Base-by-base conservation (phyloP, 768 basidiomycete genomes). In the Suillus sp. region DNA sequence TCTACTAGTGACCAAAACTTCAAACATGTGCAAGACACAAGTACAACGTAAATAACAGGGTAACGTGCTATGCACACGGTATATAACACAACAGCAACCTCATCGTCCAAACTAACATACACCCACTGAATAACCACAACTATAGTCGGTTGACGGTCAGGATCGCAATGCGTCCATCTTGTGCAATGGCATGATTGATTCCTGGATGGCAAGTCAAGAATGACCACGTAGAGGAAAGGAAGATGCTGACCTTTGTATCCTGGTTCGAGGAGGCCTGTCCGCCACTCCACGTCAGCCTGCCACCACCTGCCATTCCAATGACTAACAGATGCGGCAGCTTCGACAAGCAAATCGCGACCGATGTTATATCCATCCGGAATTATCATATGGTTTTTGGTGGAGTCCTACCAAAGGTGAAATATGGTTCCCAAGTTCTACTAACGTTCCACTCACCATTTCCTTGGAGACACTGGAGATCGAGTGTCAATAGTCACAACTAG, bases 151-250 rank as follows among this genome's bases (percentile, higher is more conserved):
- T 66, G 55, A 93, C 86, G 5, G 89, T 93, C 47, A 94, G 78
- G 35, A 95, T 77, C n/a, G 93, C 93, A 20, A 93, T 83, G 32
- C 83, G 83, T 8, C 93, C 93, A 70, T 95, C 93, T 71, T 92
- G 90, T 13, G 84, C 78, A 50, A 95, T 95, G 58, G 83, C 88
- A 71, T 93, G 93, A 70, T 91, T 93, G 38, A 92, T 83, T 63
- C 90, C 92, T 92, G 68, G 20, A 45, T 56, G 54, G 18, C 37
- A 40, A 27, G 40, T 57, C 38, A 57, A 30, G 18, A 40, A 40
- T 40, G 40, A 38, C 6, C n/a, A 22, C n/a, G 22, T 25, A 47
- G 25, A 43, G 40, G 20, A 30, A 18, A 22, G 42, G 27, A 40
- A 50, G 27, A 25, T n/a, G 8, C 78, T 40, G 42, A 91, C 92